These are phyloP conservation scores for Pichia sp. DNA, from an alignment of 1,139 yeast genomes.

Conservation along the genomic window DNA sequence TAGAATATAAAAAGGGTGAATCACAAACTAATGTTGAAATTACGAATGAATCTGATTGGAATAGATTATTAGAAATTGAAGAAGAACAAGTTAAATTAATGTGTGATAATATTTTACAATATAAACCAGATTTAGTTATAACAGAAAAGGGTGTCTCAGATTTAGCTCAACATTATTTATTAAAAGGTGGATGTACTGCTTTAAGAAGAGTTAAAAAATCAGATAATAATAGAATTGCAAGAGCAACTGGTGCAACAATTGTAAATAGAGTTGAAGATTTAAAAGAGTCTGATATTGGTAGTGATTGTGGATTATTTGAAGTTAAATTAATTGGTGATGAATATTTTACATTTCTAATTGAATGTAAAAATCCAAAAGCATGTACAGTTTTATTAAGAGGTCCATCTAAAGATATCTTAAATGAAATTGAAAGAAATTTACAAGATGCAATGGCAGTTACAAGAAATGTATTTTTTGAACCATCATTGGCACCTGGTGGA, in stretches of 20 bases:
- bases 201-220: constrained; percentile 93
- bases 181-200: constrained; percentile 90
- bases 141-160: constrained; percentile 99
- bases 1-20: constrained; percentile 98
- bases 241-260: constrained; percentile 97
- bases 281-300: constrained; percentile 85
- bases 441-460: constrained; percentile 99
- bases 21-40: constrained; percentile 97
- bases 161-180: constrained; percentile 91
- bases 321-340: constrained; percentile 97
- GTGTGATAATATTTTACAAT: constrained; percentile 79
- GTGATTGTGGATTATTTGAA: constrained; percentile 82
- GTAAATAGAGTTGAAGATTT: constrained; percentile 94
- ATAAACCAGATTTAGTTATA: constrained; percentile 89
- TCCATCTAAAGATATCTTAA: constrained; percentile 92
- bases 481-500: constrained; percentile 95
- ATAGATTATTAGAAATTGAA: constrained; percentile 89
- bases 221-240: constrained; percentile 93
- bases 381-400: constrained; percentile 93
- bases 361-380: constrained; percentile 84
- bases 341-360: constrained; percentile 79
- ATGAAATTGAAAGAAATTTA: constrained; percentile 93
- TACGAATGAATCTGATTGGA: constrained; percentile 96
- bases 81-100: constrained; percentile 90
- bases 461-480: constrained; percentile 91